Evolutionary conservation across 2,329 filamentous ascomycete genomes (phyloP).

Genomic region (Metarhizium sp.): DNA sequence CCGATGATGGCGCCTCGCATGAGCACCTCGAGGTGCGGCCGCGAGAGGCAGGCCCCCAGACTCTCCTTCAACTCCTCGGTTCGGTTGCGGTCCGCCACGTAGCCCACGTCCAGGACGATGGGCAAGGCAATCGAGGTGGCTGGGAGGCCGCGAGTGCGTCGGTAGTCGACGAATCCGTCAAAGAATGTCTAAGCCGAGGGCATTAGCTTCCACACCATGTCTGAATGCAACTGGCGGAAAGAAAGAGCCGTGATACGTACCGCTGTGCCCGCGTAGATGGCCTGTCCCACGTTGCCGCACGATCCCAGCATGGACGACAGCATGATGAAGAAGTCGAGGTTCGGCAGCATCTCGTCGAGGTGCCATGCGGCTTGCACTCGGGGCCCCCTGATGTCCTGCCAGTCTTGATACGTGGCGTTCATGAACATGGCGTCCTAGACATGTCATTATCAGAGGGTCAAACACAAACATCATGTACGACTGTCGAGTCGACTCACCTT

Average conservation of each 20-base stretch:
- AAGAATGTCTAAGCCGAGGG: conserved; percentile 31
- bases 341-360: conserved; percentile 21
- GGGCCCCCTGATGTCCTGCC: conserved; percentile 19
- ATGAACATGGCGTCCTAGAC: conserved; percentile 20
- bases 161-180: conserved; percentile 27
- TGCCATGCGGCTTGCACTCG: conserved; percentile 33
- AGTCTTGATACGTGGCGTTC: conserved; percentile 26
- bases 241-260: neutral
- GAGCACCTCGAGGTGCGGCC: too few species aligned
- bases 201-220: neutral
- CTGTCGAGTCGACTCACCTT: conserved; percentile 9
- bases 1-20: too few species aligned
- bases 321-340: conserved; percentile 33
- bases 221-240: neutral
- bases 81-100: conserved; percentile 11
- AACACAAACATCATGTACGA: too few species aligned
- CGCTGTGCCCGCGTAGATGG: conserved; percentile 33
- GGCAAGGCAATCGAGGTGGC: conserved; percentile 10
- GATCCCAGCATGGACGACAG: conserved; percentile 29
- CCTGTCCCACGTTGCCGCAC: conserved; percentile 39
- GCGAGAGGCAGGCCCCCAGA: neutral
- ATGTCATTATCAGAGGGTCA: too few species aligned
- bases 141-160: conserved; percentile 17
- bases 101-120: conserved; percentile 13
- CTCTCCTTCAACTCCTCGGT: neutral